Evolutionary conservation across 805 yeast genomes (phyloP).

Genomic region (Saccharomyces mikatae): DNA sequence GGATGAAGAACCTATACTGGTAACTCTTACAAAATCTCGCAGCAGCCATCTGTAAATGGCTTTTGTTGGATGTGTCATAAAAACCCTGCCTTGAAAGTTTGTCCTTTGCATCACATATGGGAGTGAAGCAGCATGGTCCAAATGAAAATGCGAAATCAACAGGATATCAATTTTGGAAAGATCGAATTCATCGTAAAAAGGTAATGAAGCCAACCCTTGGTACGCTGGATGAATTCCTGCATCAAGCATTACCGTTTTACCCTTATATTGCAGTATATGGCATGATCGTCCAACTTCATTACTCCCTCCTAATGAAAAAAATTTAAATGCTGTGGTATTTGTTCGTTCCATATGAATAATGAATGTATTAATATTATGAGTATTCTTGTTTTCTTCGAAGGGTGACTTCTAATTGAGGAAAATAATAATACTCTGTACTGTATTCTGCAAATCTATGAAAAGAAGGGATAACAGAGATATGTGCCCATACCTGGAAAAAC

Average conservation of each 20-base stretch:
- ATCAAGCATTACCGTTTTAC: slow-evolving; percentile 91
- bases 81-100: slow-evolving; percentile 86
- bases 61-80: slow-evolving; percentile 98
- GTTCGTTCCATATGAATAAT: slow-evolving; percentile 8
- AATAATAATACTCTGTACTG: neutral
- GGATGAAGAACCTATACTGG: slow-evolving; percentile 43
- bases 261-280: slow-evolving; percentile 84
- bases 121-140: slow-evolving; percentile 95
- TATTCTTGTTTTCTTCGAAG: too few species aligned
- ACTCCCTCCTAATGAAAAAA: slow-evolving; percentile 94
- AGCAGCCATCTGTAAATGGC: slow-evolving; percentile 95
- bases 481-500: neutral
- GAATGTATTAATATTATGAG: neutral
- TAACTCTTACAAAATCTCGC: slow-evolving; percentile 89
- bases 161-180: slow-evolving; percentile 77
- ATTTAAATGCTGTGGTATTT: slow-evolving; percentile 41
- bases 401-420: neutral
- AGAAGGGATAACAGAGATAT: too few species aligned
- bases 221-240: slow-evolving; percentile 98
- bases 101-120: slow-evolving; percentile 98
- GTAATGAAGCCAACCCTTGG: slow-evolving; percentile 81
- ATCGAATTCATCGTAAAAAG: slow-evolving; percentile 94
- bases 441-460: too few species aligned
- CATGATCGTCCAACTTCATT: slow-evolving; percentile 96
- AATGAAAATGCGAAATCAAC: slow-evolving; percentile 87